These are phyloP conservation scores for Daphne laureola DNA, from an alignment of 441 rosid genomes.

Conservation along the genomic window DNA sequence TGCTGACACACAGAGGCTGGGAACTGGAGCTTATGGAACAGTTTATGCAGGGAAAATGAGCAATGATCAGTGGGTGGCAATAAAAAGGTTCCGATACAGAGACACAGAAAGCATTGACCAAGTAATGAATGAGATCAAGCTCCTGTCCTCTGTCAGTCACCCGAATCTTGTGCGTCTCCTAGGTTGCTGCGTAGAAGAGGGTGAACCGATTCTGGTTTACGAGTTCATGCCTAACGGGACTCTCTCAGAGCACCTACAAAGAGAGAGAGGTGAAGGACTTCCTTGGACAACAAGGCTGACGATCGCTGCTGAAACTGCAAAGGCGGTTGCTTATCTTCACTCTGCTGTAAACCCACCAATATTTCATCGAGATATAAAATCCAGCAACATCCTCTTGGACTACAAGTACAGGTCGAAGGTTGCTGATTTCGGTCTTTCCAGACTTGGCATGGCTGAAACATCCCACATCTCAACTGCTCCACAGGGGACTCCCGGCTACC, in stretches of 20 bases:
- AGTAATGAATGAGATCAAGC: constrained; percentile 69
- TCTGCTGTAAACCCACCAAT: constrained; percentile 79
- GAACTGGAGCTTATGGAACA: constrained; percentile 91
- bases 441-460: constrained; percentile 69
- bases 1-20: constrained; percentile 60
- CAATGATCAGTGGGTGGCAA: constrained; percentile 55
- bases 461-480: constrained; percentile 95
- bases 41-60: constrained; percentile 82
- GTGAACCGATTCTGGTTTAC: constrained; percentile 66
- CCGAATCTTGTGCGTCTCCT: constrained; percentile 58
- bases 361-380: constrained; percentile 82
- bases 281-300: constrained; percentile 71
- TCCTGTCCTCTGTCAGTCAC: constrained; percentile 54
- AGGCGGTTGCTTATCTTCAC: constrained; percentile 81
- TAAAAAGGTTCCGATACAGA: constrained; percentile 59
- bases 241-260: constrained; percentile 67
- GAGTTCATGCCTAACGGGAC: constrained; percentile 92
- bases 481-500: constrained; percentile 94
- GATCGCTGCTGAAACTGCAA: constrained; percentile 78
- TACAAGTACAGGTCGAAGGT: constrained; percentile 57
- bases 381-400: constrained; percentile 84
- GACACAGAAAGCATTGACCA: constrained; percentile 68
- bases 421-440: constrained; percentile 92
- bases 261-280: constrained; percentile 53
- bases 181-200: constrained; percentile 52